Conservation (phyloP, 2,329 filamentous ascomycete genomes). For the Calonectria naviculata region DNA sequence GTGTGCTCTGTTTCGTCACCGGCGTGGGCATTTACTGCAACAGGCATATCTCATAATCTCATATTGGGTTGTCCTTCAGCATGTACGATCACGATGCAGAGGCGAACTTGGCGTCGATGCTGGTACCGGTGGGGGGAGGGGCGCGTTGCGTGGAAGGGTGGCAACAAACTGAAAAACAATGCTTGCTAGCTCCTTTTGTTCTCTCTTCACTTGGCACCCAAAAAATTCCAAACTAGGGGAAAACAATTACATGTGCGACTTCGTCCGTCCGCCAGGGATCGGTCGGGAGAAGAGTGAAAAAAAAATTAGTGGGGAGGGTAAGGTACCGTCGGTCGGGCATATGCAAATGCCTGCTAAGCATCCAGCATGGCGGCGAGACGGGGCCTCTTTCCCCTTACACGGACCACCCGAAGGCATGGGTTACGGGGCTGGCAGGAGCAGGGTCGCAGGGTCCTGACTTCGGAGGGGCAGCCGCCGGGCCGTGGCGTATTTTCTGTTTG, state of each 20-base stretch:
- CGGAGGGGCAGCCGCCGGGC: conserved; percentile 21
- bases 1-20: background rate
- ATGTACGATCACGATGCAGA: background rate
- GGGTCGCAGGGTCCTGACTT: conserved; percentile 16
- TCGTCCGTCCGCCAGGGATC: background rate
- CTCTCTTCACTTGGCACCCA: background rate
- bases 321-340: conserved; percentile 13
- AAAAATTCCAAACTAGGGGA: background rate
- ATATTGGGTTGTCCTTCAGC: too few relatives aligned
- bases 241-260: background rate
- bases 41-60: background rate
- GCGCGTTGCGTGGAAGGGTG: background rate
- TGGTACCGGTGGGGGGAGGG: background rate
- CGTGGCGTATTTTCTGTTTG: conserved; percentile 18
- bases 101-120: conserved; percentile 1
- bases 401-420: conserved; percentile 14
- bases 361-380: background rate
- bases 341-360: conserved; percentile 10
- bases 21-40: background rate
- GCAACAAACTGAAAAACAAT: background rate
- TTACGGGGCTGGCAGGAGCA: background rate
- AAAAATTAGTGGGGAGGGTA: conserved; percentile 7
- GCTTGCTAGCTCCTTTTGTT: background rate
- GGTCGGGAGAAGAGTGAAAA: background rate
- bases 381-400: conserved; percentile 10